Conservation (phyloP, 2,329 filamentous ascomycete species). For the Aspergillus sp. region DNA sequence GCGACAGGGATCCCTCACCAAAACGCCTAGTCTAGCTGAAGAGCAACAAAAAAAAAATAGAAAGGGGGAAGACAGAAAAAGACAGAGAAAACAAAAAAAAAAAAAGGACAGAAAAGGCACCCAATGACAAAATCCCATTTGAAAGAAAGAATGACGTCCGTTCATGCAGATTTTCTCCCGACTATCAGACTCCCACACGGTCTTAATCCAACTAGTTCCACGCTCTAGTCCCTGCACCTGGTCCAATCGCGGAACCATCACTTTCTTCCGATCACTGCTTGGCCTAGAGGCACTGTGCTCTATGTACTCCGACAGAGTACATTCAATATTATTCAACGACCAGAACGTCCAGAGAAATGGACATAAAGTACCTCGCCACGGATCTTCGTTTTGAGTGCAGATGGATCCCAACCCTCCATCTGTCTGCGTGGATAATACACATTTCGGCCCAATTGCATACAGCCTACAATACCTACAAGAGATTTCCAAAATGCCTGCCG, state of each 20-base stretch:
- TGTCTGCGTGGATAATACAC: too few relatives aligned
- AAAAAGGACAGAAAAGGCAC: slow-evolving; percentile 6
- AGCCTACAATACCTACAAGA: too few relatives aligned
- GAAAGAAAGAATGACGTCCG: not conserved
- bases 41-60: slow-evolving; percentile 1
- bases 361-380: too few relatives aligned
- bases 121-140: not conserved
- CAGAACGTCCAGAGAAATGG: too few relatives aligned
- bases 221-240: not conserved
- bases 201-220: not conserved
- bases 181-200: too few relatives aligned
- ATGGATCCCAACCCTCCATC: too few relatives aligned
- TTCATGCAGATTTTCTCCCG: not conserved
- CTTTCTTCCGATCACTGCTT: not conserved
- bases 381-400: too few relatives aligned
- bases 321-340: too few relatives aligned
- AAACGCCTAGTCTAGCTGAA: slow-evolving; percentile 1
- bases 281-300: too few relatives aligned
- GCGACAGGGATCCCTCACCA: slow-evolving; percentile 17
- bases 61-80: not conserved
- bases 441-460: too few relatives aligned
- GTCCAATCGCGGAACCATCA: not conserved
- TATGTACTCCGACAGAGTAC: too few relatives aligned
- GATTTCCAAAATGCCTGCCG: too few relatives aligned
- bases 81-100: slow-evolving; percentile 3